These are phyloP conservation scores for Pyrenophora teres DNA, from an alignment of 2,329 filamentous ascomycete species.

Conservation along the genomic window DNA sequence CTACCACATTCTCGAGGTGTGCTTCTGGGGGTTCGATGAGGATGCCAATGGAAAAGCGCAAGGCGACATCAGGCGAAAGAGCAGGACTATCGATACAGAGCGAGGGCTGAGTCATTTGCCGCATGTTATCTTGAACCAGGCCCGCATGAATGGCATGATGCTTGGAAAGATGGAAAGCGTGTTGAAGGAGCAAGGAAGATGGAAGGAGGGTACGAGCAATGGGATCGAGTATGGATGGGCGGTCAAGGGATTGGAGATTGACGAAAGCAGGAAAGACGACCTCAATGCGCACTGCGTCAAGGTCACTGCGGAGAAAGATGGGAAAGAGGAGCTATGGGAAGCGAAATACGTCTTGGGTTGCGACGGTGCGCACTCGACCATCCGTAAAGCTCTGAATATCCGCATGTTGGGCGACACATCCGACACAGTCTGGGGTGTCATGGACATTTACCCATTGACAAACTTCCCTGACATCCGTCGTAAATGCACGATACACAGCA, in stretches of 20 bases:
- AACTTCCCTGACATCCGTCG: constrained; percentile 58
- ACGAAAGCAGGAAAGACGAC: constrained; percentile 46
- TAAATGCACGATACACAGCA: constrained; percentile 55
- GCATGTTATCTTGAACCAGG: constrained; percentile 73
- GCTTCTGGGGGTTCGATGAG: constrained; percentile 50
- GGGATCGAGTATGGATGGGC: constrained; percentile 61
- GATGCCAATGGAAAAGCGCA: constrained; percentile 24
- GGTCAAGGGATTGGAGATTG: constrained; percentile 58
- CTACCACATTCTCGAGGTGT: constrained; percentile 69
- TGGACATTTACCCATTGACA: constrained; percentile 57
- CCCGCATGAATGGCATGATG: constrained; percentile 67
- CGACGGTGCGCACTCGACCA: constrained; percentile 59
- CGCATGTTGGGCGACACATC: constrained; percentile 65
- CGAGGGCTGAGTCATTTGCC: constrained; percentile 66
- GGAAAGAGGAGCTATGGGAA: constrained; percentile 35
- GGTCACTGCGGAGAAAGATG: constrained; percentile 41
- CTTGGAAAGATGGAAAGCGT: constrained; percentile 56
- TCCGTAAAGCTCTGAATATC: constrained; percentile 57
- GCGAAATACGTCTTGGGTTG: constrained; percentile 52
- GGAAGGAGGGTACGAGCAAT: constrained; percentile 31
- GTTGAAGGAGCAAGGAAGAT: constrained; percentile 29
- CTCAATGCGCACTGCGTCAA: constrained; percentile 39
- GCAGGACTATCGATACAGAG: constrained; percentile 60
- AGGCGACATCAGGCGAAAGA: constrained; percentile 50
- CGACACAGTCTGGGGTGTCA: constrained; percentile 63